Conservation (phyloP, 2,329 filamentous ascomycete species). For the Knufia fluminis region DNA sequence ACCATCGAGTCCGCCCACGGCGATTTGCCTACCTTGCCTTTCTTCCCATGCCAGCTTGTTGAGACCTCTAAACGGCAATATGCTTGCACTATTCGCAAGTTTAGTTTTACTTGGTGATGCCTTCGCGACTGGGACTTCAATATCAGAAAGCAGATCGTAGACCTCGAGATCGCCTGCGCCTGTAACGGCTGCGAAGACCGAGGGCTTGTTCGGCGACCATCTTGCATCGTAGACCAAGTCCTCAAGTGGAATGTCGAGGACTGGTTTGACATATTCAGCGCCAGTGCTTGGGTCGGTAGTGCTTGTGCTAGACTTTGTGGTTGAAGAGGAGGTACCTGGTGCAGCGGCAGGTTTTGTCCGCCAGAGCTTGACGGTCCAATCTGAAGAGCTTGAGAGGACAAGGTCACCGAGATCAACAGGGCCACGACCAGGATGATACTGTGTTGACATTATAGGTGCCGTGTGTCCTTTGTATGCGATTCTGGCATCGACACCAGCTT, state of each 20-base stretch:
- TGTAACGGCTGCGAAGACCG: constrained; percentile 89
- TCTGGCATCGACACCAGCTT: constrained; percentile 84
- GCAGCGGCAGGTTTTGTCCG: constrained; percentile 56
- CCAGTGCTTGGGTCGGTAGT: constrained; percentile 24
- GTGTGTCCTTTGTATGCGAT: constrained; percentile 84
- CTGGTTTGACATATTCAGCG: constrained; percentile 53
- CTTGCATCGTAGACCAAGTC: constrained; percentile 94
- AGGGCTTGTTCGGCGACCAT: constrained; percentile 90
- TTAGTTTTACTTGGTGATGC: constrained; percentile 58
- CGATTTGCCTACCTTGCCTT: constrained; percentile 74
- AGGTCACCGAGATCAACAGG: constrained; percentile 91
- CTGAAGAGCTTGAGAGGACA: constrained; percentile 80
- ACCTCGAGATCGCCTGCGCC: constrained; percentile 86
- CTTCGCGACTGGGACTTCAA: constrained; percentile 79
- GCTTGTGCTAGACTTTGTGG: constrained; percentile 31
- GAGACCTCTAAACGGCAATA: constrained; percentile 71
- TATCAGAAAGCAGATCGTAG: constrained; percentile 89
- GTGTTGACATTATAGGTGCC: constrained; percentile 88
- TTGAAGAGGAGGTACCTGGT: constrained; percentile 26
- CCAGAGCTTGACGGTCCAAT: constrained; percentile 98
- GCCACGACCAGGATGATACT: constrained; percentile 87
- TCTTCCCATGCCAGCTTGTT: constrained; percentile 95
- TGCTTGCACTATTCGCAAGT: constrained; percentile 47
- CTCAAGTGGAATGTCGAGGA: constrained; percentile 86
- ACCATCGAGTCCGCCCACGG: constrained; percentile 86